phyloP scores from a whole-genome alignment of 352 stramenopile species.

The Phytopythium sindhum region DNA sequence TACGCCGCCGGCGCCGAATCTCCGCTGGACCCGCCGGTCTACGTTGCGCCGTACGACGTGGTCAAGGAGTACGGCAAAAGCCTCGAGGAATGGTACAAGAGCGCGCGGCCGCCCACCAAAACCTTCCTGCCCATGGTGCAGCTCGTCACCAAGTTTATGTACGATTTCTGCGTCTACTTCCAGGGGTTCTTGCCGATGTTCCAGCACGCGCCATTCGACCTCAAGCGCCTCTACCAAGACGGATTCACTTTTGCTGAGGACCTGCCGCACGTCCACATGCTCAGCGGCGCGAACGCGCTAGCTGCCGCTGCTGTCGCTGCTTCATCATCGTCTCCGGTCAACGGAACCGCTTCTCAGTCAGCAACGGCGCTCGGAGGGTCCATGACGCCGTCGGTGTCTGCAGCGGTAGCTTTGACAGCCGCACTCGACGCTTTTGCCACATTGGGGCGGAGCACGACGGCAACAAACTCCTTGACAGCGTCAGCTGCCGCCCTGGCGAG shows the following conservation, averaged over 20 bases:
- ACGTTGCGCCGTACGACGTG: conserved; percentile 87
- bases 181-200: conserved; percentile 72
- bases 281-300: conserved; percentile 20
- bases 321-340: neutral
- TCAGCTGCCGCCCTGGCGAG: neutral
- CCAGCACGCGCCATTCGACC: conserved; percentile 68
- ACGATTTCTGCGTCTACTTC: conserved; percentile 82
- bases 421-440: conserved; percentile 28
- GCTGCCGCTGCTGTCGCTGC: conserved; percentile 7
- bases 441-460: neutral
- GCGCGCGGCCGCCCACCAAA: conserved; percentile 66
- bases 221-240: conserved; percentile 59
- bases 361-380: neutral
- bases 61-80: conserved; percentile 89
- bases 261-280: conserved; percentile 39
- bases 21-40: conserved; percentile 32
- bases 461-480: neutral
- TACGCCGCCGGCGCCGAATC: conserved; percentile 29
- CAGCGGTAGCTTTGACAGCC: conserved; percentile 23
- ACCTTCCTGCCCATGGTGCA: conserved; percentile 68
- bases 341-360: neutral
- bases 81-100: conserved; percentile 86
- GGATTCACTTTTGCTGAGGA: conserved; percentile 77
- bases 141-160: conserved; percentile 89
- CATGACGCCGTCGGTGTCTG: conserved; percentile 16